Conservation (phyloP, 2,329 filamentous ascomycete species). For the Talaromyces sp. region DNA sequence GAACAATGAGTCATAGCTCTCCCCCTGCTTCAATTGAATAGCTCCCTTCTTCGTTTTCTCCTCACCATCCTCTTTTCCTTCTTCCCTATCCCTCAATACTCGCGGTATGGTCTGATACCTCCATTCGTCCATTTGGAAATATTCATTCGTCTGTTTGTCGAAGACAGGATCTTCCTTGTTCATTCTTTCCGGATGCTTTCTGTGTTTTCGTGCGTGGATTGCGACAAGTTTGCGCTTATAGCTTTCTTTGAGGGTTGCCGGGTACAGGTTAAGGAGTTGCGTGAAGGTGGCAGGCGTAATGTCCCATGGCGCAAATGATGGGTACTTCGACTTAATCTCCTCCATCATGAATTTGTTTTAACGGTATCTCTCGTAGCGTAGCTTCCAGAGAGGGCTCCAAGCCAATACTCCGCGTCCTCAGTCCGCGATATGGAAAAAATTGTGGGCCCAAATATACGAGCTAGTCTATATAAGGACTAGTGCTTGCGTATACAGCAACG, state of each 20-base stretch:
- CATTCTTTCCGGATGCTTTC: slow-evolving; percentile 16
- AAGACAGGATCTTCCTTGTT: slow-evolving; percentile 13
- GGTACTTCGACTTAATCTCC: neutral
- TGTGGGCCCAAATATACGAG: neutral
- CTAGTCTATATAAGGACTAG: neutral
- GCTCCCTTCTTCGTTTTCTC: slow-evolving; percentile 14
- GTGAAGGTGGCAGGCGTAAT: slow-evolving; percentile 29
- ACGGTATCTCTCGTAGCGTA: too few relatives aligned
- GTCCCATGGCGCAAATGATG: slow-evolving; percentile 24
- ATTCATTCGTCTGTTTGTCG: slow-evolving; percentile 25
- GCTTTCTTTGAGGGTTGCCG: slow-evolving; percentile 25
- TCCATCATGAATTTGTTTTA: neutral
- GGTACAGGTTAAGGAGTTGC: slow-evolving; percentile 28
- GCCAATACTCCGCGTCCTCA: neutral
- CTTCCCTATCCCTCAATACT: slow-evolving; percentile 22
- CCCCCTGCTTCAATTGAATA: slow-evolving; percentile 21
- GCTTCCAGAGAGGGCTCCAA: too few relatives aligned
- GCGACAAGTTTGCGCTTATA: slow-evolving; percentile 24
- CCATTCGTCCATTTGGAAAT: slow-evolving; percentile 36
- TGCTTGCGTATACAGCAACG: neutral
- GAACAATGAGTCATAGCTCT: slow-evolving; percentile 10
- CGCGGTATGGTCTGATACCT: slow-evolving; percentile 36
- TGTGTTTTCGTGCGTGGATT: slow-evolving; percentile 24
- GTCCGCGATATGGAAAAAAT: neutral
- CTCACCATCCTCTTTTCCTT: slow-evolving; percentile 18